These are phyloP conservation scores for Leonotis leonurus DNA, from an alignment of 257 asterid species.

Conservation along the genomic window DNA sequence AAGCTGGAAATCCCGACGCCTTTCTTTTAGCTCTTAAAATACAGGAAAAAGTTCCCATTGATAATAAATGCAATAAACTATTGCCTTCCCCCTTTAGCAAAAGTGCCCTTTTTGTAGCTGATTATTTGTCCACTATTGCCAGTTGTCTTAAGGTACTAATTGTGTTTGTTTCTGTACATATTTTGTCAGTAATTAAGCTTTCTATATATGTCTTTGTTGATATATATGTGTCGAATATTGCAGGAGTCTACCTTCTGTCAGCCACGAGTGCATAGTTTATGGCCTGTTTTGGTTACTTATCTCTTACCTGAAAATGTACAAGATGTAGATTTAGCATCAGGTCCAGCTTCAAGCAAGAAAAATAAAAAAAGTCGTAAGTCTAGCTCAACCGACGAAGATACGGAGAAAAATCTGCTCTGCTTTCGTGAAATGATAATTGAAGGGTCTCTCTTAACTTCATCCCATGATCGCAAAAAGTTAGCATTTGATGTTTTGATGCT, in stretches of 20 bases:
- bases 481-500: conserved; percentile 71
- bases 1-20: conserved; percentile 86
- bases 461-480: conserved; percentile 90
- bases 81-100: conserved; percentile 72
- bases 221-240: conserved; percentile 18
- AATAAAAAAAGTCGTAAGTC: conserved; percentile 64
- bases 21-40: conserved; percentile 73
- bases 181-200: background rate
- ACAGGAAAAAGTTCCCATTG: conserved; percentile 49
- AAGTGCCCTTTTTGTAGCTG: conserved; percentile 49
- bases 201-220: conserved; percentile 12
- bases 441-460: conserved; percentile 75
- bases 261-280: conserved; percentile 81
- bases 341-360: conserved; percentile 49
- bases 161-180: conserved; percentile 8
- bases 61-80: conserved; percentile 53
- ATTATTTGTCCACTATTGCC: conserved; percentile 49
- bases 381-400: conserved; percentile 63
- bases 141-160: conserved; percentile 74
- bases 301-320: conserved; percentile 63
- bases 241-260: conserved; percentile 95
- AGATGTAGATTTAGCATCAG: conserved; percentile 47
- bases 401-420: conserved; percentile 48
- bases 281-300: conserved; percentile 64
- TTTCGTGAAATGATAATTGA: conserved; percentile 74